These are phyloP conservation scores for Aurantiochytrium sp. DNA, from an alignment of 108 stramenopile genomes.

Conservation along the genomic window DNA sequence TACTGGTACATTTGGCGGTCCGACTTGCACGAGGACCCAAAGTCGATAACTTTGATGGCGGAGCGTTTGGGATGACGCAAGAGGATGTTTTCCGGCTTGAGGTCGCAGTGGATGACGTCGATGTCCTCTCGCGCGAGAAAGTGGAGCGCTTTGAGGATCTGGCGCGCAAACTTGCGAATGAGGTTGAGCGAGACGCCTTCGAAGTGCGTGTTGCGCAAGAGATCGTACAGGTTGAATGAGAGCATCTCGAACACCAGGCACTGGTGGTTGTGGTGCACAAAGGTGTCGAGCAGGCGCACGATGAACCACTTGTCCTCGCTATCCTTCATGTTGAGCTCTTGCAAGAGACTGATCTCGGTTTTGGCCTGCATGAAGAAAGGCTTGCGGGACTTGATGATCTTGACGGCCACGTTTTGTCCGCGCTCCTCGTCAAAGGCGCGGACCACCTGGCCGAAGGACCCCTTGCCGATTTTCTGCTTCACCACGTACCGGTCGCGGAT, in stretches of 20 bases:
- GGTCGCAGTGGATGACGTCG: conserved; percentile 94
- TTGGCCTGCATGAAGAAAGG: conserved; percentile 91
- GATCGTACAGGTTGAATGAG: conserved; percentile 91
- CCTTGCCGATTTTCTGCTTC: conserved; percentile 91
- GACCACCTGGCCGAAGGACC: conserved; percentile 91
- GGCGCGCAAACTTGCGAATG: conserved; percentile 90
- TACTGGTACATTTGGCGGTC: conserved; percentile 90
- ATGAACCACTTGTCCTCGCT: conserved; percentile 73
- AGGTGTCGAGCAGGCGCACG: conserved; percentile 81
- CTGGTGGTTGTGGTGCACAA: conserved; percentile 87
- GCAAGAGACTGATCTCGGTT: conserved; percentile 88
- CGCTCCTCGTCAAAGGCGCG: conserved; percentile 69
- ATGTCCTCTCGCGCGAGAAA: conserved; percentile 82
- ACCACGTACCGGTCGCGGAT: conserved; percentile 77
- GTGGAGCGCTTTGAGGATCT: conserved; percentile 80
- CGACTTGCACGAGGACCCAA: conserved; percentile 86
- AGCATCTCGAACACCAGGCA: conserved; percentile 94
- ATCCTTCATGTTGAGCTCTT: conserved; percentile 65
- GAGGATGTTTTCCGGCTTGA: conserved; percentile 98
- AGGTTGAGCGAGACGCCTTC: conserved; percentile 88
- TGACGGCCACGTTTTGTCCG: conserved; percentile 83
- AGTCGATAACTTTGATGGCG: conserved; percentile 95
- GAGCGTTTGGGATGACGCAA: conserved; percentile 85
- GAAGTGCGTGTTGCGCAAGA: conserved; percentile 91
- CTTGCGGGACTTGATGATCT: conserved; percentile 94